These are phyloP conservation scores for Pseudopithomyces chartarum DNA, from an alignment of 2,329 filamentous ascomycete species.

Conservation along the genomic window DNA sequence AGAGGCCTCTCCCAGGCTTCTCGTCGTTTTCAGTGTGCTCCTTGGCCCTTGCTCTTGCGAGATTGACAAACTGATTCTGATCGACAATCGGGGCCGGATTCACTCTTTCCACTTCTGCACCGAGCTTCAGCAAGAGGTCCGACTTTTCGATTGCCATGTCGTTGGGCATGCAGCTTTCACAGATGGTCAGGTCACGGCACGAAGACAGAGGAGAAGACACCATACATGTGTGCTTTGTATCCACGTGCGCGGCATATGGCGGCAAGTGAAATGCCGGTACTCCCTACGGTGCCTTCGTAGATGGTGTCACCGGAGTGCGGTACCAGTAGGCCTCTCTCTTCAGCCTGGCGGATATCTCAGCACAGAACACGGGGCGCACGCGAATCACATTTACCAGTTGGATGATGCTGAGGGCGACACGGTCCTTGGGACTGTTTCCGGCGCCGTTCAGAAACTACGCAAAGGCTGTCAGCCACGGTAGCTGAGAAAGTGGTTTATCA, in stretches of 20 bases:
- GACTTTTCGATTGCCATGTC: slow-evolving; percentile 90
- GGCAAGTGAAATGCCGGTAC: slow-evolving; percentile 92
- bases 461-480: slow-evolving; percentile 1
- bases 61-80: slow-evolving; percentile 91
- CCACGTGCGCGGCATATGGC: slow-evolving; percentile 85
- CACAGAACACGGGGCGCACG: neutral
- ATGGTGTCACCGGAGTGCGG: slow-evolving; percentile 89
- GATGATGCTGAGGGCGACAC: slow-evolving; percentile 92
- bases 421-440: slow-evolving; percentile 91
- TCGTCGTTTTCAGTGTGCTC: slow-evolving; percentile 68
- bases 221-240: slow-evolving; percentile 86
- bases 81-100: slow-evolving; percentile 92
- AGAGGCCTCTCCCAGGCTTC: slow-evolving; percentile 78
- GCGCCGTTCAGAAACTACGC: slow-evolving; percentile 86
- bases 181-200: slow-evolving; percentile 13
- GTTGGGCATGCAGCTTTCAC: slow-evolving; percentile 82
- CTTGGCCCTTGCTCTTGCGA: slow-evolving; percentile 75
- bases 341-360: slow-evolving; percentile 60
- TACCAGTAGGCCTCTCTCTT: slow-evolving; percentile 73
- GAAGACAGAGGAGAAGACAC: slow-evolving; percentile 7
- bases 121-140: slow-evolving; percentile 84
- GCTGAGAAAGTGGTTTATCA: neutral
- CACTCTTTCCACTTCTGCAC: slow-evolving; percentile 90
- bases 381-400: slow-evolving; percentile 52
- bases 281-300: slow-evolving; percentile 96